A percentile compares a stretch with the other conserved stretches of the same genome.
Conservation (phyloP, 495 filamentous ascomycete genomes). For the Jackrogersella multiformis region DNA sequence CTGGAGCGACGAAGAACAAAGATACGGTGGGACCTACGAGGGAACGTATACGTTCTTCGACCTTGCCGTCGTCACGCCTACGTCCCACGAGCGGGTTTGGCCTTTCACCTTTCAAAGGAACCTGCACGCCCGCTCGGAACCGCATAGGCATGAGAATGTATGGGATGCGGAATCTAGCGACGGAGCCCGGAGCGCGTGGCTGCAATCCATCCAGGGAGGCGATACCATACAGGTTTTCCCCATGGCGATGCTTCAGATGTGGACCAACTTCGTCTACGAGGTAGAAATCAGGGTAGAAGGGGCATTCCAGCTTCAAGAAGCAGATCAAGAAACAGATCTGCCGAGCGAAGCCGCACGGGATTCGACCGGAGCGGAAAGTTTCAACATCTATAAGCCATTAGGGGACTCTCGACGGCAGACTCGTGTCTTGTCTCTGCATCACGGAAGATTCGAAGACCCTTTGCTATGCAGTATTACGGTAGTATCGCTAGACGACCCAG, state of each 20-base stretch:
- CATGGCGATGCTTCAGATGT: neutral
- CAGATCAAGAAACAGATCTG: neutral
- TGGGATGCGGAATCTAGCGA: neutral
- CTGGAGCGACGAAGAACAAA: neutral
- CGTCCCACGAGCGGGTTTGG: neutral
- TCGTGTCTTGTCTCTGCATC: neutral
- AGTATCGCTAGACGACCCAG: neutral
- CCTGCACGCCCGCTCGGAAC: neutral
- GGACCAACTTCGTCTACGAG: constrained; percentile 1
- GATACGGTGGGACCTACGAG: neutral
- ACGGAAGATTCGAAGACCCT: neutral
- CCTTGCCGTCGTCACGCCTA: neutral
- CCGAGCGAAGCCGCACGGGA: neutral
- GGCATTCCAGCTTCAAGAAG: neutral
- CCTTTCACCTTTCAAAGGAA: neutral
- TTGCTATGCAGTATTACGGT: neutral
- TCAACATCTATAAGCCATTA: neutral
- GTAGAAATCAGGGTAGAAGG: neutral
- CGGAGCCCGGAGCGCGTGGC: neutral
- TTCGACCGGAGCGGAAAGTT: neutral
- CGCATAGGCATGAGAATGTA: neutral
- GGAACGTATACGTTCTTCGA: neutral
- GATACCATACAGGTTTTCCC: neutral
- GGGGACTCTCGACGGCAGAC: neutral
- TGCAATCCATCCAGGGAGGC: neutral